Evolutionary conservation across 768 basidiomycete genomes (phyloP), one percentile per base, ranked within the genome.

Genomic region (Tubosaeta brunneosetosa): DNA sequence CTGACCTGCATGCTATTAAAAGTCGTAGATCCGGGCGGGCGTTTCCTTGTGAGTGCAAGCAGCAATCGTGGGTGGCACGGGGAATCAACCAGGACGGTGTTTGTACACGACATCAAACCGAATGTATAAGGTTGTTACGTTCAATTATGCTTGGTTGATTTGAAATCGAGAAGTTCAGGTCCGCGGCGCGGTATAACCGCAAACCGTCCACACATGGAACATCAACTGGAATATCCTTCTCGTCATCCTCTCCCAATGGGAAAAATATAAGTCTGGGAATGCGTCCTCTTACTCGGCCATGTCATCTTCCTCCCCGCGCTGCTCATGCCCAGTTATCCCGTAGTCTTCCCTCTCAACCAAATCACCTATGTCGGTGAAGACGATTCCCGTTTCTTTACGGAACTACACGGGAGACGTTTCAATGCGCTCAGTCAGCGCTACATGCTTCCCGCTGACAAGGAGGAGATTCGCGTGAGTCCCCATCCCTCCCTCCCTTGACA

Each of bases 21-120:
- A 97, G 94, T 94, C 55, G 77, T 97, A 42, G 94, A 97, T 74
- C 82, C 88, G 40, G 84, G 83, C 7, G 84, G 84, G 10, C 77
- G 85, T 50, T 97, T 94, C 69, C 75, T 97, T 62, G 82, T 95
- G 55, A 94, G 89, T 63, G 89, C 92, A 14, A 94, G 91, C 59
- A 94, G 94, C 46, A 93, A 93, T 66, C 82, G 94, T 53, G 94
- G 93, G 52, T 94, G 92, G 91, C 85, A 88, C 61, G 94, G 93
- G 29, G 91, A 94, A 57, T 88, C 88, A 32, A 94, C 94, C 9
- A 79, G 81, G 58, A 94, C 91, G 13, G 86, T 97, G 11, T 85
- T 95, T 66, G 84, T 97, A 37, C 92, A 95, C 68, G 91, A 94
- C 64, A 83, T 97, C 67, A 91, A 84, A 49, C 49, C 65, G 58